phyloP scores from a whole-genome alignment of 805 yeast species.

The Wickerhamiella sorbophila region DNA sequence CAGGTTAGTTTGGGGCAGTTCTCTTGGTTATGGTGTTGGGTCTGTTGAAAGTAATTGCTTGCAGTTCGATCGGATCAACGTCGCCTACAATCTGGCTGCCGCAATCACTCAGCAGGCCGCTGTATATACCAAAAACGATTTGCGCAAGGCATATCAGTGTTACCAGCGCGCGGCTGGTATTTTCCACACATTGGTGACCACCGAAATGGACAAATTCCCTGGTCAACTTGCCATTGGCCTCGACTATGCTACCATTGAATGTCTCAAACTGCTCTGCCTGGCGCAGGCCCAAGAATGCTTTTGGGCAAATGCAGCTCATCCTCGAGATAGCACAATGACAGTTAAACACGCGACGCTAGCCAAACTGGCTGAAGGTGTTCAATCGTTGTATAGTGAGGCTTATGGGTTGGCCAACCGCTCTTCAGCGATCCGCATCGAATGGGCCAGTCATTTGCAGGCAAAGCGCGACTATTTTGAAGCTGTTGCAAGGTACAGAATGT shows the following conservation, averaged over 20 bases:
- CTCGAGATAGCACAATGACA: slow-evolving; percentile 22
- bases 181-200: slow-evolving; percentile 29
- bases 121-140: slow-evolving; percentile 25
- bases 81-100: slow-evolving; percentile 57
- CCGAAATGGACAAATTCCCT: slow-evolving; percentile 15
- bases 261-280: slow-evolving; percentile 40
- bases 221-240: slow-evolving; percentile 32
- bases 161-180: slow-evolving; percentile 64
- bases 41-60: slow-evolving; percentile 36
- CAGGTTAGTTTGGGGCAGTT: slow-evolving; percentile 59
- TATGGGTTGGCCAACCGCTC: slow-evolving; percentile 32
- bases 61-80: slow-evolving; percentile 44
- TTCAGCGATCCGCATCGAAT: slow-evolving; percentile 41
- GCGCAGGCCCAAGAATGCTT: slow-evolving; percentile 83
- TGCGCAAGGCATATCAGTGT: slow-evolving; percentile 34
- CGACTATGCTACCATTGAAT: slow-evolving; percentile 34
- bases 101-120: slow-evolving; percentile 31
- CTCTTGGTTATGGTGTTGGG: slow-evolving; percentile 41
- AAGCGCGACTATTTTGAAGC: slow-evolving; percentile 56
- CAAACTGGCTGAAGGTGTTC: slow-evolving; percentile 48
- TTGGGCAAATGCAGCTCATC: slow-evolving; percentile 52
- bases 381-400: slow-evolving; percentile 40
- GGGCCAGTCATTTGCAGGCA: slow-evolving; percentile 46
- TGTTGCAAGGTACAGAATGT: slow-evolving; percentile 51
- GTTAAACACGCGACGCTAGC: slow-evolving; percentile 49